phyloP scores from a whole-genome alignment of 2,329 filamentous ascomycete genomes.

The Colletotrichum caudatum region DNA sequence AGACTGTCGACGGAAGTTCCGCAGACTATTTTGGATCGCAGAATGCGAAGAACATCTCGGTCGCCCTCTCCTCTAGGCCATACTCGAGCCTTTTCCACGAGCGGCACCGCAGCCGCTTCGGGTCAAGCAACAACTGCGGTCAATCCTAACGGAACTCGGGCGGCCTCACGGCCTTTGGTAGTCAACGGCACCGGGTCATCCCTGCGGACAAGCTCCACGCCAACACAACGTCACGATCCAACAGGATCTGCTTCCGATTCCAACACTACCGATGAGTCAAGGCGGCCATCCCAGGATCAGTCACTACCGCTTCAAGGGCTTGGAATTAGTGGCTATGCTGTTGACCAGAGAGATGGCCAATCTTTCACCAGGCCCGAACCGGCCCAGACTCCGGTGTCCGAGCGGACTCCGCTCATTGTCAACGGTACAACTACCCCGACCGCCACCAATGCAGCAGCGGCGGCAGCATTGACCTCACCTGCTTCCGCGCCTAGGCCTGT shows the following conservation, averaged over 20 bases:
- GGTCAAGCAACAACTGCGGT: conserved; percentile 55
- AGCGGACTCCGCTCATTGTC: conserved; percentile 50
- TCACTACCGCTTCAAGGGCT: conserved; percentile 46
- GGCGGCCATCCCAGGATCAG: conserved; percentile 45
- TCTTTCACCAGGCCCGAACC: conserved; percentile 9
- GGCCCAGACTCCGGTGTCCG: conserved; percentile 42
- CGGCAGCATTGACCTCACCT: conserved; percentile 24
- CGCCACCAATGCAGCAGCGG: conserved; percentile 30
- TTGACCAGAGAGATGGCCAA: conserved; percentile 22
- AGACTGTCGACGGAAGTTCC: conserved; percentile 66
- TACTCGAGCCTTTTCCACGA: conserved; percentile 56
- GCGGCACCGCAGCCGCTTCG: conserved; percentile 55
- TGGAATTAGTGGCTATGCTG: conserved; percentile 27
- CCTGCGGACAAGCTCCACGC: conserved; percentile 51
- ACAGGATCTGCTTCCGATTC: conserved; percentile 21
- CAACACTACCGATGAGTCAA: conserved; percentile 44
- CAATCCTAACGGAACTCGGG: conserved; percentile 50
- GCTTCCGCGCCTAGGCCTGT: conserved; percentile 23
- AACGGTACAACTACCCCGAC: conserved; percentile 50
- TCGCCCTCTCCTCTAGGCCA: conserved; percentile 69
- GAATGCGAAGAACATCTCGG: conserved; percentile 65
- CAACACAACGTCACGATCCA: conserved; percentile 32
- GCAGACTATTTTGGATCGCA: conserved; percentile 64
- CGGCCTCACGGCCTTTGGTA: conserved; percentile 61
- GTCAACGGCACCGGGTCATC: conserved; percentile 66